phyloP scores from a whole-genome alignment of 164 flowering plant genomes.

The Akebia trifoliata region DNA sequence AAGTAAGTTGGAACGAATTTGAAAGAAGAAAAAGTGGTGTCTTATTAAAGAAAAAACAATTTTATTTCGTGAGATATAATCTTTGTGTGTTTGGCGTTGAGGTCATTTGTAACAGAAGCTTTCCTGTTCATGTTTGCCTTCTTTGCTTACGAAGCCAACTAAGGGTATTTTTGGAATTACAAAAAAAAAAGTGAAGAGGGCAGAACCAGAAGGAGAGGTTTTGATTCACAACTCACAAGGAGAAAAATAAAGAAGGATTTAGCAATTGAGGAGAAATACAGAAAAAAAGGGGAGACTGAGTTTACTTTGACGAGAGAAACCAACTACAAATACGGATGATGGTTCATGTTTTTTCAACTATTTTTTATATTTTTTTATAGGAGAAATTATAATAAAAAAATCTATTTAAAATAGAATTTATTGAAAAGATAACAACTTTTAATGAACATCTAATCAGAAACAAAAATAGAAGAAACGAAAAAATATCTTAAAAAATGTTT shows the following conservation, averaged over 20 bases:
- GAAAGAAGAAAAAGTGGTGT: too few relatives aligned
- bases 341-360: too few relatives aligned
- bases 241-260: neutral
- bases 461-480: too few relatives aligned
- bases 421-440: too few relatives aligned
- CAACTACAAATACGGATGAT: too few relatives aligned
- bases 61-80: neutral
- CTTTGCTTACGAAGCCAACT: neutral
- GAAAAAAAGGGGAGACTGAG: slow-evolving; percentile 3
- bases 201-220: neutral
- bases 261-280: neutral
- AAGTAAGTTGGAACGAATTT: neutral
- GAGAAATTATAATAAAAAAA: too few relatives aligned
- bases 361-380: too few relatives aligned
- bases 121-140: slow-evolving; percentile 39
- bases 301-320: neutral
- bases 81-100: slow-evolving; percentile 6
- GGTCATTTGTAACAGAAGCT: slow-evolving; percentile 4
- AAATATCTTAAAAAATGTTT: too few relatives aligned
- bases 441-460: too few relatives aligned
- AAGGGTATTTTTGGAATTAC: neutral
- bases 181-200: slow-evolving; percentile 1
- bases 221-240: neutral
- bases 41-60: too few relatives aligned
- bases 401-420: too few relatives aligned